These are phyloP conservation scores for Podospora tetraspora DNA, from an alignment of 495 filamentous ascomycete genomes.

Conservation along the genomic window DNA sequence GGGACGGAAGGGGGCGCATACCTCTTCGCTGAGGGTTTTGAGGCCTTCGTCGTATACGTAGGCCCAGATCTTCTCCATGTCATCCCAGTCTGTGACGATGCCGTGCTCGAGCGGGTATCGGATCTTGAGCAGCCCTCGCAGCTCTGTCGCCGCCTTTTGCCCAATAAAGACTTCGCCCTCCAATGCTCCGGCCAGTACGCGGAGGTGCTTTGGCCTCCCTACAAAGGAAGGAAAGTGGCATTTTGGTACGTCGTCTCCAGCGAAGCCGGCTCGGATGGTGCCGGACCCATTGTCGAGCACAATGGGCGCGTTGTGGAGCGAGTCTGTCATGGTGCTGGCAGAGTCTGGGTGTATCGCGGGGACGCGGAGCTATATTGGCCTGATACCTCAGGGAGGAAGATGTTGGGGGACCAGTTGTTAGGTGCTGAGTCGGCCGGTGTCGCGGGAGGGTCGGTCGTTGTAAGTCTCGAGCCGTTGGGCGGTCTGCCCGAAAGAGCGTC, in stretches of 20 bases:
- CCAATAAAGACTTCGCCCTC: slow-evolving; percentile 98
- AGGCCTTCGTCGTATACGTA: slow-evolving; percentile 60
- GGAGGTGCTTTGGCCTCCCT: slow-evolving; percentile 91
- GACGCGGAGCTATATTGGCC: background rate
- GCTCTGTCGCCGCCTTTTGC: slow-evolving; percentile 77
- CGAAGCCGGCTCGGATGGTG: slow-evolving; percentile 95
- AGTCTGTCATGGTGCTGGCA: slow-evolving; percentile 62
- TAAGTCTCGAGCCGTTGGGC: background rate
- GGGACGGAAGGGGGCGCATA: slow-evolving; percentile 33
- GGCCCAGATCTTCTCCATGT: slow-evolving; percentile 99
- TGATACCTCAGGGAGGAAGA: background rate
- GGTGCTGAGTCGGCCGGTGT: background rate
- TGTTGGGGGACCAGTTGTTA: background rate
- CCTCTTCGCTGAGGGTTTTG: slow-evolving; percentile 95
- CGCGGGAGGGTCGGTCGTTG: background rate
- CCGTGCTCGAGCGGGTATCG: slow-evolving; percentile 94
- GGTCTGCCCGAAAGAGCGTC: background rate
- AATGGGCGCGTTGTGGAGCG: slow-evolving; percentile 92
- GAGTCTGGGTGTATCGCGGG: background rate
- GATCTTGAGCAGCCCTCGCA: slow-evolving; percentile 91
- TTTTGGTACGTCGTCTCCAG: slow-evolving; percentile 91
- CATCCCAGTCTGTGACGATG: slow-evolving; percentile 98
- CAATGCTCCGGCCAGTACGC: slow-evolving; percentile 88
- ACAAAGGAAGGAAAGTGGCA: slow-evolving; percentile 98
- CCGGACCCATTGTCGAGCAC: slow-evolving; percentile 99